Base-by-base conservation (phyloP, 345 rosid species). In the Aquilaria sinensis region DNA sequence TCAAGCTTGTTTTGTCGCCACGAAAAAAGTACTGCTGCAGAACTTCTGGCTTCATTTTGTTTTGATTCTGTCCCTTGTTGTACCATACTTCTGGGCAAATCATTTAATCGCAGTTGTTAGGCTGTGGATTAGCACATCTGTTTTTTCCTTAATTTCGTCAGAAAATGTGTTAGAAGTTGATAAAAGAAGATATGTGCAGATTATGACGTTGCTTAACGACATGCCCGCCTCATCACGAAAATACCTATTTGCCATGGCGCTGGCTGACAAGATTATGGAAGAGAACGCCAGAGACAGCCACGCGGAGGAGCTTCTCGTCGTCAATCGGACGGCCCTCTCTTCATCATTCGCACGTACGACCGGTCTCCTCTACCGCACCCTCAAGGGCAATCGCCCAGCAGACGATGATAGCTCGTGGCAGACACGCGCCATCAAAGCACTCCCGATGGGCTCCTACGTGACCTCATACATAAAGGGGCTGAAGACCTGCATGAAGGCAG, bases 201-300 rank as follows among this genome's bases (percentile, higher is more conserved):
- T 72, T 29, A 74, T 88, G 63, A 77, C 77, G 12, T 68, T 88
- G 45, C 48, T 85, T 62, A 88, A 77, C 65, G 90, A 82, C 70
- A 80, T 88, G 32, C 97, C 89, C 9, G 83, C 86, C 12, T 75
- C 78, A 3, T 84, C 96, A 64, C 70, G 82, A 55, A 90, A 88
- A 69, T 90, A 85, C 81, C 96, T 82, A 51, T 85, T 82, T 55
- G 74, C 86, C 59, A 70, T 84, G 87, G 72, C 82, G 57, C 81
- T 88, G 97, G 93, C 89, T 0, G 93, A 85, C 66, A 83, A 80
- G 70, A 84, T 85, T 64, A 75, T 90, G 89, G 90, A 85, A 50
- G 97, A 83, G 2, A 88, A 90, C 53, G 78, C 82, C 53, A 60
- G 71, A 10, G 70, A 78, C 46, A 72, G 77, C 56, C 71, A 81